Percentiles rank a stretch among this genome's conserved stretches.
phyloP scores from a whole-genome alignment of 306 rosid genomes.

The Oxytropis ochrocephala region DNA sequence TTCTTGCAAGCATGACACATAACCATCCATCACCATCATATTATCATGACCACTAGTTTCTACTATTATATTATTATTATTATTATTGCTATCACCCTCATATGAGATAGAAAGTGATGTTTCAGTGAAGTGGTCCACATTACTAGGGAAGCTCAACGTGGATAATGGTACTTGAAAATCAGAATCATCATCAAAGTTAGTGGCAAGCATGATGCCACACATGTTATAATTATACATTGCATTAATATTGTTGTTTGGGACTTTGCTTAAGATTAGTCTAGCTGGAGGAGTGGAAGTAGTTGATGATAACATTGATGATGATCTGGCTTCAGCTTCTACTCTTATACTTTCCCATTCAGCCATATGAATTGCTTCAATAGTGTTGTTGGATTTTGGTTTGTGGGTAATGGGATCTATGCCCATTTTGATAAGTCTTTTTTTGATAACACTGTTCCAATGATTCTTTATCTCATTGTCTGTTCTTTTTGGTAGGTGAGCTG shows the following conservation, averaged over 20 bases:
- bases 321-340: constrained; percentile 34
- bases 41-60: too few relatives aligned
- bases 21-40: too few relatives aligned
- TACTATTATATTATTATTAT: too few relatives aligned
- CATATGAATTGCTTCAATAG: not conserved
- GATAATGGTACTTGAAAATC: not conserved
- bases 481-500: constrained; percentile 32
- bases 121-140: too few relatives aligned
- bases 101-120: too few relatives aligned
- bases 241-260: not conserved
- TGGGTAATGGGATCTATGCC: constrained; percentile 39
- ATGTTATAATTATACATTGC: not conserved
- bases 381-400: constrained; percentile 8
- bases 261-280: not conserved
- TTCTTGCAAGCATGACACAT: too few relatives aligned
- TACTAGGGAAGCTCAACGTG: not conserved
- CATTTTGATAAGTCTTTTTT: constrained; percentile 30
- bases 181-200: not conserved
- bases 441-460: constrained; percentile 34
- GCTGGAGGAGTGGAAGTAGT: not conserved
- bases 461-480: constrained; percentile 44
- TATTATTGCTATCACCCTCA: too few relatives aligned
- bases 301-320: not conserved
- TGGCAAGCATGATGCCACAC: constrained; percentile 17
- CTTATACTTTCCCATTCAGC: constrained; percentile 39